A percentile compares a stretch with the other conserved stretches of the same genome.
Conservation (phyloP, 371 early-diverging fungal genomes). For the Phascolomyces articulosus region DNA sequence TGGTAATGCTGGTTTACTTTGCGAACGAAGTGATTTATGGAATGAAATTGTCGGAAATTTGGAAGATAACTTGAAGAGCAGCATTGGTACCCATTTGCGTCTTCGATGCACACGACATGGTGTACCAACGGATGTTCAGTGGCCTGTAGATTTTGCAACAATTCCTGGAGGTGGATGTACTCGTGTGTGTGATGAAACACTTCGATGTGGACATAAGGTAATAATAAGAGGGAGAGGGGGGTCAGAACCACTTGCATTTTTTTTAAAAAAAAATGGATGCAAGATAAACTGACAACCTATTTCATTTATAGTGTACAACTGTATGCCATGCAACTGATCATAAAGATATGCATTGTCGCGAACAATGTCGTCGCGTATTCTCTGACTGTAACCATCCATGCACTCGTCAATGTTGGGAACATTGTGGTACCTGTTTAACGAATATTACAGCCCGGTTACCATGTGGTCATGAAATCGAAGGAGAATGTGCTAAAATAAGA, state of each 20-base stretch:
- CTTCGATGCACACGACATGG: constrained; percentile 50
- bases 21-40: constrained; percentile 62
- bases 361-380: constrained; percentile 36
- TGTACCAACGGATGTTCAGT: constrained; percentile 40
- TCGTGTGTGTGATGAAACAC: constrained; percentile 34
- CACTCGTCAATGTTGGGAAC: constrained; percentile 44
- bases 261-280: not conserved
- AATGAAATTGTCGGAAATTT: constrained; percentile 48
- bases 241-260: no score
- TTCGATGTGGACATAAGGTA: constrained; percentile 58
- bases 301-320: constrained; percentile 25
- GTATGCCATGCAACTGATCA: constrained; percentile 58
- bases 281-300: constrained; percentile 9
- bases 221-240: not conserved
- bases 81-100: constrained; percentile 47
- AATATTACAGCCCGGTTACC: constrained; percentile 21
- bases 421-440: constrained; percentile 44
- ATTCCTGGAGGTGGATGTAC: constrained; percentile 57
- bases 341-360: constrained; percentile 39
- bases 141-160: constrained; percentile 55
- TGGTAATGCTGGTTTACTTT: constrained; percentile 64
- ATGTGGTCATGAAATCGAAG: constrained; percentile 39
- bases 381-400: constrained; percentile 43
- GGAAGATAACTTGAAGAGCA: constrained; percentile 25
- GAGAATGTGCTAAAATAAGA: constrained; percentile 26